Base-by-base conservation (phyloP, 768 basidiomycete genomes). In the Erythrobasidium yunnanense region DNA sequence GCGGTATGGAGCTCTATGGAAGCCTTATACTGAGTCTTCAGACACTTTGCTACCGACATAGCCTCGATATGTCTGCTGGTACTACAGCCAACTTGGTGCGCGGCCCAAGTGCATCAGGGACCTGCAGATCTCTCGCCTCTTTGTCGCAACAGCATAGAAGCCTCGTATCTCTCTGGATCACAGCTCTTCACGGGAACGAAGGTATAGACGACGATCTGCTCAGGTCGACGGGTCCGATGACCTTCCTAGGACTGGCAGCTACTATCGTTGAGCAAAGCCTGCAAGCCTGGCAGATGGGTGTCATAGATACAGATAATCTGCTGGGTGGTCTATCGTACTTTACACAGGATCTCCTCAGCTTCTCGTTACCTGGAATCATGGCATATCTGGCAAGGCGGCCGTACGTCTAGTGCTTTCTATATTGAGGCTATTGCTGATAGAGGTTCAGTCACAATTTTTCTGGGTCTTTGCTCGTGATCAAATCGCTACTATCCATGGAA, bases 271-370 rank as follows among this genome's bases (percentile, higher is more conserved):
- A 77, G 29, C 78, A 79, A 63, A 75, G 75, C 7, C 71, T 78
- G 50, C 55, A 65, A 22, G 77, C 77, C 0, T 70, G 72, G 8
- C 66, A 74, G 4, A 66, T 72, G 0, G 74, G 75, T 22, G 71
- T 74, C 2, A 75, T 79, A 38, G 77, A 77, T 52, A 67, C 72
- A 22, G 77, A 78, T 32, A 75, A 72, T 1, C 73, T 79, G 2
- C 72, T 74, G 46, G 72, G 73, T 25, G 78, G 77, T 0, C 68
- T 78, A 6, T 76, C 76, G 1, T 79, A 78, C 68, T 79, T 78
- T 67, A 72, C 74, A 1, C 77, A 78, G 65, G 76, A 77, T 13
- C 69, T 79, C 1, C 69, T 79, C 6, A 77, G 75, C 66, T 79
- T 77, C 74, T 75, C 75, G 23, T 65, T 77, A 22, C 76, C 74